Evolutionary conservation across 1,139 yeast species (phyloP).

Genomic region (Nakaseomyces uthaithaninus): DNA sequence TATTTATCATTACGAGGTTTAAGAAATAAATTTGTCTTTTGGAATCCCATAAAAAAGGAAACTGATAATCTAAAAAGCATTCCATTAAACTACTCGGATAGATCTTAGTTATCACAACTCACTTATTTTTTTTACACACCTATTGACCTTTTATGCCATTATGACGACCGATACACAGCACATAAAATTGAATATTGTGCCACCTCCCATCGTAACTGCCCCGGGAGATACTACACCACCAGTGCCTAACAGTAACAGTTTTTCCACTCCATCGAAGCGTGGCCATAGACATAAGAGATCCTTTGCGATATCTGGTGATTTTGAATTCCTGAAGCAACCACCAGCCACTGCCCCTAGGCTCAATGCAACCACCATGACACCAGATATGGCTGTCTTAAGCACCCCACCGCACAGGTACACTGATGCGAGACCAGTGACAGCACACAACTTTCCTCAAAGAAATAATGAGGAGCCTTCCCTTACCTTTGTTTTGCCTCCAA

Average conservation of each 20-base stretch:
- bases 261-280: conserved; percentile 29
- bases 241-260: background rate
- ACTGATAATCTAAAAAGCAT: too few relatives aligned
- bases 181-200: background rate
- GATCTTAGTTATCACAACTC: too few relatives aligned
- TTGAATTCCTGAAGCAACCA: conserved; percentile 36
- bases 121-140: too few relatives aligned
- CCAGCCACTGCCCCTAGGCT: conserved; percentile 8
- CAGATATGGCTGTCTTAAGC: background rate
- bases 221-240: conserved; percentile 4
- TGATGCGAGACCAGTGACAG: background rate
- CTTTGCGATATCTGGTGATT: conserved; percentile 68
- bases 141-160: background rate
- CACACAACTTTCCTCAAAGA: background rate
- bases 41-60: too few relatives aligned
- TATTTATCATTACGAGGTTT: too few relatives aligned
- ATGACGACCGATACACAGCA: conserved; percentile 7
- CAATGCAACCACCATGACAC: background rate
- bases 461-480: conserved; percentile 5
- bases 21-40: too few relatives aligned
- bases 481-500: background rate
- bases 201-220: conserved; percentile 4
- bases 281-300: conserved; percentile 62
- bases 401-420: conserved; percentile 1
- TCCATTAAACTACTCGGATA: too few relatives aligned